Percentiles rank a stretch among this genome's conserved stretches.
Conservation (phyloP, 2,329 filamentous ascomycete species). For the Chrysoporthe puriensis region DNA sequence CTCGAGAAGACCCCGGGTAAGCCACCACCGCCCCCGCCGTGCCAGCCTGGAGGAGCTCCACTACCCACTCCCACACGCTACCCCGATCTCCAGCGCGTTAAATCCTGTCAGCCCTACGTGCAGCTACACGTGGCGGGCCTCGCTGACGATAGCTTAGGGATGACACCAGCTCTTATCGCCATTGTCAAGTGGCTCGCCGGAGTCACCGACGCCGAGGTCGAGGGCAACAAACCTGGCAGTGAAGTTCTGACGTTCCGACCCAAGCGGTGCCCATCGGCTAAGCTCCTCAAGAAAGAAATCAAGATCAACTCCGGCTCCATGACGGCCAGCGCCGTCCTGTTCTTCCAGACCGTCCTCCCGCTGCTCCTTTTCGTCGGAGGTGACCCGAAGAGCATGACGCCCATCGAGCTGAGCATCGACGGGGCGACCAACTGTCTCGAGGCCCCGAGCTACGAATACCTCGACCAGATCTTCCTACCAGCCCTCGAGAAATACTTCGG, state of each 20-base stretch:
- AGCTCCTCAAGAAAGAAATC: constrained; percentile 49
- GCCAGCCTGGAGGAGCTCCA: background rate
- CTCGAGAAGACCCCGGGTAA: constrained; percentile 46
- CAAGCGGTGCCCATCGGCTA: constrained; percentile 37
- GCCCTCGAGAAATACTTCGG: constrained; percentile 55
- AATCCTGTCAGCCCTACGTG: background rate
- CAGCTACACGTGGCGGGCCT: background rate
- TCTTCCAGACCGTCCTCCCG: constrained; percentile 64
- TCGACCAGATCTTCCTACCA: constrained; percentile 64
- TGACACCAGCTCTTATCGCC: constrained; percentile 64
- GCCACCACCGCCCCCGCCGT: background rate
- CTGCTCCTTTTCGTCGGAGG: constrained; percentile 58
- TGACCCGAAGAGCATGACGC: constrained; percentile 40
- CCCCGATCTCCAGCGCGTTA: background rate
- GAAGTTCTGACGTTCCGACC: constrained; percentile 53
- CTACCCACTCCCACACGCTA: background rate
- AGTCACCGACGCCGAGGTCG: constrained; percentile 53
- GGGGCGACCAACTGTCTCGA: constrained; percentile 64
- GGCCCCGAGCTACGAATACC: constrained; percentile 62
- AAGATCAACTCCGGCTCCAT: constrained; percentile 53
- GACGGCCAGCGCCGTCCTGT: constrained; percentile 59
- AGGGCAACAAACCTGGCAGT: constrained; percentile 57
- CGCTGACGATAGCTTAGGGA: constrained; percentile 43
- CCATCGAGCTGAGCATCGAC: constrained; percentile 55
- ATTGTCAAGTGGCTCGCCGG: constrained; percentile 58